Base-by-base conservation (phyloP, 163 green algal genomes). In the Chlamydomonas reinhardtii region DNA sequence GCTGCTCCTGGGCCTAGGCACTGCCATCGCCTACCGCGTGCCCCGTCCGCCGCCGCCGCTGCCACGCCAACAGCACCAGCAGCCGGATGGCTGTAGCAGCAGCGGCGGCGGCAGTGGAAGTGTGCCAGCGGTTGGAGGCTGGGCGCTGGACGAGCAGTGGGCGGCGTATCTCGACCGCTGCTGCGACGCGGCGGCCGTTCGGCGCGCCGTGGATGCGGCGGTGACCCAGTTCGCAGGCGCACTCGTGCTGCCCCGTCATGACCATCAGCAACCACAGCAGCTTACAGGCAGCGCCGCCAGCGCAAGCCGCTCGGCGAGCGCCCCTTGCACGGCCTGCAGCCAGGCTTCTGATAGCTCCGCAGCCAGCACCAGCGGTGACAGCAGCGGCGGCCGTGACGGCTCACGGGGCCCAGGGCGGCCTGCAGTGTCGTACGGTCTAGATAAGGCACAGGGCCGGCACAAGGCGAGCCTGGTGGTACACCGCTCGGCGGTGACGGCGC, bases 1-100 rank as follows among this genome's bases (percentile, higher is more conserved):
- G 27, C 22, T 87, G 59, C 29, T 87, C 59, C 59, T 81, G 59
- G 71, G 32, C 17, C 59, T 81, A 29, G 81, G 81, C 43, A 87
- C 81, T 0, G 16, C 35, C 8, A 19, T 87, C 0, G 71, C 71
- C 14, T 87, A 87, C 71, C 54, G 70, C 0, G 24, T 86, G n/a
- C 48, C 71, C 11, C 22, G 1, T 0, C 64, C 48, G 48, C 48
- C 48, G 12, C 14, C 48, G 14, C 48, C 48, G 48, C 48, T 17
- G 48, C 6, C 48, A 19, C 48, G 11, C 48, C 48, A 56, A 14
- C 48, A 56, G 48, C 48, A 56, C 11, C 39, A 48, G 39, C 39
- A 48, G 39, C 39, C 39, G 5, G 39, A 8, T 8, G 39, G 39
- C 48, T 56, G 6, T 14, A 17, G 48, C 48, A 17, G 48, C 48